These are phyloP conservation scores for Aciculosporium take DNA, from an alignment of 2,329 filamentous ascomycete genomes.

Conservation along the genomic window DNA sequence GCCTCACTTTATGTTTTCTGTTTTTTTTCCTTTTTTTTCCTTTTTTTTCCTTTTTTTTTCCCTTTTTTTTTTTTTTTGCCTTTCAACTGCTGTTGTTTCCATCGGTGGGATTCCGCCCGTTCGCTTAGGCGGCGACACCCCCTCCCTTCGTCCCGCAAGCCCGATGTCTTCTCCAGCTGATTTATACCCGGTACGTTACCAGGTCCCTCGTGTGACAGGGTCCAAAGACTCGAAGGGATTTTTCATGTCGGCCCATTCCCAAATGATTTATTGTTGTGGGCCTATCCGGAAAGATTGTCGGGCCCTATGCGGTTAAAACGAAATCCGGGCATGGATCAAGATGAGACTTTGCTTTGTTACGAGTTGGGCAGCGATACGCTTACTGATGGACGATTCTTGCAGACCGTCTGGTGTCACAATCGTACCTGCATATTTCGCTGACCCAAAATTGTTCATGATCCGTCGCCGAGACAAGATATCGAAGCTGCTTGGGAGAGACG, in stretches of 20 bases:
- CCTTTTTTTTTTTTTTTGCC: too few species aligned
- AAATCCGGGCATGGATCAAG: neutral
- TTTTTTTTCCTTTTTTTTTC: too few species aligned
- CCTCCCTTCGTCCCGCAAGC: neutral
- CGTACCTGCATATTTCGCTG: neutral
- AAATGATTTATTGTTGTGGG: neutral
- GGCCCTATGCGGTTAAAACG: neutral
- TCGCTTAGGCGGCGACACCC: too few species aligned
- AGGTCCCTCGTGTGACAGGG: too few species aligned
- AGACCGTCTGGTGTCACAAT: neutral
- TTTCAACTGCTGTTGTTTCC: too few species aligned
- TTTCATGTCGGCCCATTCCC: neutral
- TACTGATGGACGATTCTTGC: neutral
- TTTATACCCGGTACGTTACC: neutral
- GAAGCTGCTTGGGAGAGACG: neutral
- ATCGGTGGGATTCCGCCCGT: too few species aligned
- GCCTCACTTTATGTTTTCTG: too few species aligned
- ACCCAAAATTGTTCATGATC: neutral
- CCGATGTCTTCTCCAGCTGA: neutral
- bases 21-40: too few species aligned
- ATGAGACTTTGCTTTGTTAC: neutral
- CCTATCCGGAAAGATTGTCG: neutral
- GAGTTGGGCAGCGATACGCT: constrained; percentile 1
- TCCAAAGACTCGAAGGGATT: too few species aligned
- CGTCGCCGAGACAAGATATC: neutral